Base-by-base conservation (phyloP, 139 green algal species). In the Chlamydomonas asymmetrica region DNA sequence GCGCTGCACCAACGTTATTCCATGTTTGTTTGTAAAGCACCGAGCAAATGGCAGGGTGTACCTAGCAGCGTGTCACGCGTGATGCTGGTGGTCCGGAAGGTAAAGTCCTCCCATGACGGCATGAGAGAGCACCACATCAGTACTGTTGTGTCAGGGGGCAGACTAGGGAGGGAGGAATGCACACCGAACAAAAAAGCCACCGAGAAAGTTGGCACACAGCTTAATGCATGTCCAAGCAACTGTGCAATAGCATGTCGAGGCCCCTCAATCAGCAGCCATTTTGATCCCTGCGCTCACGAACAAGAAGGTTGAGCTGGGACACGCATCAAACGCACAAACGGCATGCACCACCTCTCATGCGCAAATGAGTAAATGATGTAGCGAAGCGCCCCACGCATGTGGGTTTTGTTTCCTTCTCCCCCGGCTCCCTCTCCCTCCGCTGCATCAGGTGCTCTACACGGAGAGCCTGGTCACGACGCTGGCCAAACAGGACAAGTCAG, bases 391-490 rank as follows among this genome's bases (percentile, higher is more conserved):
- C 13, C 45, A 13, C 13, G 45, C 18, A 52, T 16, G 45, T 52
- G 13, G 45, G 45, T 16, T 25, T 52, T 52, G 13, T 10, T 16
- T 10, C 45, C 45, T 52, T 52, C 18, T 10, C 45, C 13, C 18
- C 13, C 45, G 18, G 18, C 45, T 52, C 13, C 45, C 13, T 52
- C 34, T 20, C 34, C 13, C 18, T 16, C 45, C 13, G 45, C 18
- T 52, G 13, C 45, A 9, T 20, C 60, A 66, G 60, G 60, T 66
- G 34, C 34, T 48, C 34, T 66, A 66, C 60, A 66, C 60, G 4
- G 60, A 48, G 13, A 45, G 10, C 34, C 60, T 66, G 34, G 34
- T 48, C 34, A 16, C 60, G 18, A 48, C 60, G 3, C 34, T 66
- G 34, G 34, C 45, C 34, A 35, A 23, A 16, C 60, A 48, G 34